Conservation (phyloP, 257 asterid species). For the Orobanche coerulescens region DNA sequence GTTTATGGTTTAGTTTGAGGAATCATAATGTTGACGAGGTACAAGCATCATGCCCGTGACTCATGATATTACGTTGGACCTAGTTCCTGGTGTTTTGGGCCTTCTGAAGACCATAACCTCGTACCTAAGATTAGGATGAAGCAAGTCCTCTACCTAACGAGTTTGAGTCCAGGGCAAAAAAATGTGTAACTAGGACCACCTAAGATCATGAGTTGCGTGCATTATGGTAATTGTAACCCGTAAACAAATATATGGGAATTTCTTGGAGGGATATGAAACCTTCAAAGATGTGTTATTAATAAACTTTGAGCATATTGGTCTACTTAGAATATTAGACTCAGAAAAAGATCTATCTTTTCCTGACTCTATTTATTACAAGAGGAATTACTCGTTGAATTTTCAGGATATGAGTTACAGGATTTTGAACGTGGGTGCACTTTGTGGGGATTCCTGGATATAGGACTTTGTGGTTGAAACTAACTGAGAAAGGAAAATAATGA, state of each 20-base stretch:
- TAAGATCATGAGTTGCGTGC: too few species aligned
- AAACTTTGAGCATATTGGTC: not conserved
- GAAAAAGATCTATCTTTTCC: not conserved
- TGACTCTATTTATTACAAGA: not conserved
- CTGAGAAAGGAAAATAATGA: not conserved
- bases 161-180: too few species aligned
- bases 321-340: not conserved
- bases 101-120: too few species aligned
- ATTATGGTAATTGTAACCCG: too few species aligned
- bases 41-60: too few species aligned
- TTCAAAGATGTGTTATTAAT: not conserved
- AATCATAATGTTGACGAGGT: too few species aligned
- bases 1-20: conserved; percentile 10
- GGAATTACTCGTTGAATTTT: not conserved
- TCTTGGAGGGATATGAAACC: conserved; percentile 3
- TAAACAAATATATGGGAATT: conserved; percentile 11
- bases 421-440: not conserved
- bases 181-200: too few species aligned
- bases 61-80: too few species aligned
- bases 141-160: too few species aligned
- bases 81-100: too few species aligned
- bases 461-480: conserved; percentile 10
- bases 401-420: not conserved
- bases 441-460: not conserved
- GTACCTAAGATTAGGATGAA: too few species aligned